Evolutionary conservation across 2,329 filamentous ascomycete species (phyloP).

Genomic region (Fusarium vanettenii): DNA sequence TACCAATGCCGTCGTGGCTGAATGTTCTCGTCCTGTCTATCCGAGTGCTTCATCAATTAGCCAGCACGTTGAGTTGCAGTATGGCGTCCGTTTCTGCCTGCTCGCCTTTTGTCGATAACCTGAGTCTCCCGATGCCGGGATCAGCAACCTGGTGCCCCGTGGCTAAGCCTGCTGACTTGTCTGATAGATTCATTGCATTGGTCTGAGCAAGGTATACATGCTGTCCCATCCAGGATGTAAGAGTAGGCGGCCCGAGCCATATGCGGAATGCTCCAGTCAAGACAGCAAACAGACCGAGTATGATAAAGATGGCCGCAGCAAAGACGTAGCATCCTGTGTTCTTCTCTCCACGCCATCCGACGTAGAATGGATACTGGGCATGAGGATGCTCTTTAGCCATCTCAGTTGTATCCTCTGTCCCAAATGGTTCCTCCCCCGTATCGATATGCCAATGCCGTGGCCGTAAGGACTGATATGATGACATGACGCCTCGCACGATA

Average conservation of each 20-base stretch:
- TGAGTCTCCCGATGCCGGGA: conserved; percentile 3
- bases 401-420: background rate
- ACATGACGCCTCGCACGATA: background rate
- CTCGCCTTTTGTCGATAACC: background rate
- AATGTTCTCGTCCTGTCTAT: background rate
- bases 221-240: conserved; percentile 30
- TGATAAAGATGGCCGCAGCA: conserved; percentile 6
- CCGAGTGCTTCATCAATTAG: background rate
- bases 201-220: conserved; percentile 8
- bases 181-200: background rate
- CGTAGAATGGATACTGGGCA: background rate
- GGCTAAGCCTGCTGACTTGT: background rate
- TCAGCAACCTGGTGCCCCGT: conserved; percentile 1
- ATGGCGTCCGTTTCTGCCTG: background rate
- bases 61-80: background rate
- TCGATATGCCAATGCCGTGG: background rate
- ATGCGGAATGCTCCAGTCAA: background rate
- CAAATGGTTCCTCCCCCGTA: background rate
- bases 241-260: conserved; percentile 16
- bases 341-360: background rate
- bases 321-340: background rate
- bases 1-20: background rate
- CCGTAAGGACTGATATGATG: background rate
- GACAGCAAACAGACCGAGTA: conserved; percentile 12
- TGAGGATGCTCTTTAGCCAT: background rate